Evolutionary conservation across 495 filamentous ascomycete genomes (phyloP).

Genomic region (Penicillium nucicola): DNA sequence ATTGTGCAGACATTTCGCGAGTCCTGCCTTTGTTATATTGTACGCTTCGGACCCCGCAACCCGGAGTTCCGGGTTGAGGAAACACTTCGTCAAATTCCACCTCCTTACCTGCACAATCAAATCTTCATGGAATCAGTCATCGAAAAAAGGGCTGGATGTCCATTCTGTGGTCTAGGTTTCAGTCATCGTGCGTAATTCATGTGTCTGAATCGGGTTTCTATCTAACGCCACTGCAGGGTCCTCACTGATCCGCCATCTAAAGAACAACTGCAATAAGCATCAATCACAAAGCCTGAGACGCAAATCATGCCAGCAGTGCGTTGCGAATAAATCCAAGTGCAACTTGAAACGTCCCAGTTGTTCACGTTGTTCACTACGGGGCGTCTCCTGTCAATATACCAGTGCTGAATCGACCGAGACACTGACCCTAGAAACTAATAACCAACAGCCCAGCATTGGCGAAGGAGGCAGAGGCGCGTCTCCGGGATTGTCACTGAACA

Average conservation of each 20-base stretch:
- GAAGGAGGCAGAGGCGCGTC: too few species aligned
- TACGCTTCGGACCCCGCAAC: neutral
- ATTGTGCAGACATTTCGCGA: too few species aligned
- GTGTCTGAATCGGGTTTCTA: neutral
- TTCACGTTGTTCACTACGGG: conserved; percentile 10
- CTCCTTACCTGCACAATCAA: neutral
- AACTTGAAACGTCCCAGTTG: conserved; percentile 13
- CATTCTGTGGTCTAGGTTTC: neutral
- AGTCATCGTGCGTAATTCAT: neutral
- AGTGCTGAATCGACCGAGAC: neutral
- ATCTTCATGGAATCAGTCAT: neutral
- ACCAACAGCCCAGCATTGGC: neutral
- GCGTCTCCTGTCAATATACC: conserved; percentile 6
- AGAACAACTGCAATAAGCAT: conserved; percentile 11
- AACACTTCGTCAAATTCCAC: neutral
- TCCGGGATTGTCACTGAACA: too few species aligned
- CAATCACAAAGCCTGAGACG: conserved; percentile 1
- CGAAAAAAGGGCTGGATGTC: neutral
- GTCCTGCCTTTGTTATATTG: too few species aligned
- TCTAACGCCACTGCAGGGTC: conserved; percentile 5
- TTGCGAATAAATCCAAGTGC: conserved; percentile 5
- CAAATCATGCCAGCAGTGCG: conserved; percentile 12
- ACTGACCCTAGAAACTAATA: neutral
- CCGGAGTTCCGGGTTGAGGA: neutral
- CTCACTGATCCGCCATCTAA: conserved; percentile 14